These are phyloP conservation scores for Naganishia vaughanmartiniae DNA, from an alignment of 768 basidiomycete species.

Conservation along the genomic window DNA sequence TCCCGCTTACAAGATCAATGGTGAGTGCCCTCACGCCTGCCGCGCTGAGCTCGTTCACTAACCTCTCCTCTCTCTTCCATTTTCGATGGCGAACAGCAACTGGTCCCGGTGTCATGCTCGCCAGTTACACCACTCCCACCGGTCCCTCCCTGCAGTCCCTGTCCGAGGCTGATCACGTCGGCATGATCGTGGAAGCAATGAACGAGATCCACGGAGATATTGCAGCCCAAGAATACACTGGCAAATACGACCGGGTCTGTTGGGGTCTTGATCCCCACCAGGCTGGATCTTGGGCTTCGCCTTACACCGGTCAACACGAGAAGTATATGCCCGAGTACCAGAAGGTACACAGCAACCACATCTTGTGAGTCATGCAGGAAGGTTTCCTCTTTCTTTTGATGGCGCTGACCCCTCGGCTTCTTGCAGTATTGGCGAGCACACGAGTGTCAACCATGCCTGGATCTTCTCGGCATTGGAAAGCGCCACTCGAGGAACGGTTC, in stretches of 20 bases:
- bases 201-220: slow-evolving; percentile 36
- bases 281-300: slow-evolving; percentile 35
- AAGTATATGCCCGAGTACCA: slow-evolving; percentile 28
- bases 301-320: slow-evolving; percentile 29
- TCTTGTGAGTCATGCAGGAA: slow-evolving; percentile 14
- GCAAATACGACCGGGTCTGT: slow-evolving; percentile 32
- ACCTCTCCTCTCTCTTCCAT: too few relatives aligned
- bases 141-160: slow-evolving; percentile 31
- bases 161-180: slow-evolving; percentile 34
- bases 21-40: neutral
- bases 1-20: slow-evolving; percentile 37
- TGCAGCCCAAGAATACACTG: slow-evolving; percentile 35
- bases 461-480: slow-evolving; percentile 27
- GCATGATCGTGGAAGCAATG: slow-evolving; percentile 33
- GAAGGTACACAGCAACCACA: slow-evolving; percentile 1
- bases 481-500: slow-evolving; percentile 23
- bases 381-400: neutral
- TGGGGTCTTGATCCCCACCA: slow-evolving; percentile 34
- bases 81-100: slow-evolving; percentile 7
- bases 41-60: too few relatives aligned
- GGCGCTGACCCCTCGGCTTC: neutral
- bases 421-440: slow-evolving; percentile 26
- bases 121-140: slow-evolving; percentile 32
- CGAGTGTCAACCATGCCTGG: slow-evolving; percentile 26
- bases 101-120: slow-evolving; percentile 33